Evolutionary conservation across 106 monocot species (phyloP).

Genomic region (Gastrodia elata): DNA sequence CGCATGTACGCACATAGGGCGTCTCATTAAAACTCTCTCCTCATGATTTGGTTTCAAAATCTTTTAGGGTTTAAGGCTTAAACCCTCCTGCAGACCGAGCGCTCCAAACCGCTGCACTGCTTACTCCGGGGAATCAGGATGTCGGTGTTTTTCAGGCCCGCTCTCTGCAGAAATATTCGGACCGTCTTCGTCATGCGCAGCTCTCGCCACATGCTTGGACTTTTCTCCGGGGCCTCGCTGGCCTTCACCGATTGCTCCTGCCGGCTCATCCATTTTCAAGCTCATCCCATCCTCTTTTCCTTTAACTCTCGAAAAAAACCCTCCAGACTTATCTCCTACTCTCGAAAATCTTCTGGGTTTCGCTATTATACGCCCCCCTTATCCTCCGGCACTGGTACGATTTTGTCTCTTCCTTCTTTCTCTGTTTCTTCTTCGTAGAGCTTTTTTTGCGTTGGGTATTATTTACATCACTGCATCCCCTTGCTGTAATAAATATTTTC

Average conservation of each 20-base stretch:
- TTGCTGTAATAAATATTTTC: not conserved
- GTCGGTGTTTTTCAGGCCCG: not conserved
- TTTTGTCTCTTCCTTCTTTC: not conserved
- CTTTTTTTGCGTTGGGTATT: not conserved
- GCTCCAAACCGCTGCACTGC: too few relatives aligned
- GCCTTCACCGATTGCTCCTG: not conserved
- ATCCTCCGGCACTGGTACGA: constrained; percentile 4
- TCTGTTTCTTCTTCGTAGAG: not conserved
- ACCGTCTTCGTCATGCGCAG: not conserved
- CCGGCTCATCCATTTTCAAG: not conserved
- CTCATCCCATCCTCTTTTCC: not conserved
- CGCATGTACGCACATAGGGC: too few relatives aligned
- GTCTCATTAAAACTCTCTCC: too few relatives aligned
- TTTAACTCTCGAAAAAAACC: not conserved
- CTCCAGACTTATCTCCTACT: not conserved
- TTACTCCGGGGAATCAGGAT: too few relatives aligned
- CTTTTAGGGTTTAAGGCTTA: too few relatives aligned
- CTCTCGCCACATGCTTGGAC: not conserved
- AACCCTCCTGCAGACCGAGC: too few relatives aligned
- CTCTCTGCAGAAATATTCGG: not conserved
- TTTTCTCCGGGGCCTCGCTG: not conserved
- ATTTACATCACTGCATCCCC: not conserved
- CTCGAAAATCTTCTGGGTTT: not conserved
- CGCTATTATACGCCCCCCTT: not conserved
- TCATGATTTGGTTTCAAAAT: too few relatives aligned